phyloP scores from a whole-genome alignment of 2,329 filamentous ascomycete species.

The Trichocomaceae sp. region DNA sequence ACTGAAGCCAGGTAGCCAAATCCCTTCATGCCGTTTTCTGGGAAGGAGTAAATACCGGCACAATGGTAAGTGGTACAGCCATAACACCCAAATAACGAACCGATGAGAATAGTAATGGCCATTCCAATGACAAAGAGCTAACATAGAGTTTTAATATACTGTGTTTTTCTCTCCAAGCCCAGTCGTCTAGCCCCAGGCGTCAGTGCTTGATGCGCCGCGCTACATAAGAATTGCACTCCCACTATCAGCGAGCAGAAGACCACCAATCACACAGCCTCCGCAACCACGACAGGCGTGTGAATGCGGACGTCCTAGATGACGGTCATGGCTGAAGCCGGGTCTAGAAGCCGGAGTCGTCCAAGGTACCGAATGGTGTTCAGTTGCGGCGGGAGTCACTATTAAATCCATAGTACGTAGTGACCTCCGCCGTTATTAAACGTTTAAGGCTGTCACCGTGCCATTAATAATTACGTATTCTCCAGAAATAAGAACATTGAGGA shows the following conservation, averaged over 20 bases:
- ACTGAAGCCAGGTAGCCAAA: neutral
- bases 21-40: neutral
- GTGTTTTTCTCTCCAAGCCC: neutral
- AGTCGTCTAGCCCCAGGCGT: neutral
- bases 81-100: neutral
- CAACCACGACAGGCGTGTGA: neutral
- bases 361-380: neutral
- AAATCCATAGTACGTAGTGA: no score
- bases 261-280: neutral
- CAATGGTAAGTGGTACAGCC: neutral
- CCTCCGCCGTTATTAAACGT: no score
- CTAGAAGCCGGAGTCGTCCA: neutral
- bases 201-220: neutral
- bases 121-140: slow-evolving; percentile 3
- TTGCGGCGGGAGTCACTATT: neutral
- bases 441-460: no score
- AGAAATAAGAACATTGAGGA: no score
- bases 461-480: no score
- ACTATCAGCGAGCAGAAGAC: neutral
- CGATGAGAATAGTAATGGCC: slow-evolving; percentile 1
- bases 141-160: neutral
- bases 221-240: slow-evolving; percentile 1
- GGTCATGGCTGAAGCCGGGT: neutral
- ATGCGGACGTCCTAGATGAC: neutral
- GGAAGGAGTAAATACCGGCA: neutral